Conservation (phyloP, 352 stramenopile species). For the Chrysophaeum taylorii region DNA sequence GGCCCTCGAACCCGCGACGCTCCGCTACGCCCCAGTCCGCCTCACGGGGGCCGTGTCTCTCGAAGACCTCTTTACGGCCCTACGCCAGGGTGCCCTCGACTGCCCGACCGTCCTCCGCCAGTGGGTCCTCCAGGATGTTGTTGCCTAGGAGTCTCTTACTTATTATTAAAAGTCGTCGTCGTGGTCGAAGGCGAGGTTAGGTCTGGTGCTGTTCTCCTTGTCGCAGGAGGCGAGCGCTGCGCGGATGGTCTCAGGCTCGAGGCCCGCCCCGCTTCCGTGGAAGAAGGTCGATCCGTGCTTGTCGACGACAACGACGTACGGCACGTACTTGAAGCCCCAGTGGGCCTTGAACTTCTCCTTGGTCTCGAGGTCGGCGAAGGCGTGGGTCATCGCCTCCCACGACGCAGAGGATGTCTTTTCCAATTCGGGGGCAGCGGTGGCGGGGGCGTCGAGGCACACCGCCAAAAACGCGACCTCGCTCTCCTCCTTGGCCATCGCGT, state of each 20-base stretch:
- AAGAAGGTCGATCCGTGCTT: not conserved
- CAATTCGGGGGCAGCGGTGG: not conserved
- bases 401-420: not conserved
- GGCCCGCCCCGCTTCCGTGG: not conserved
- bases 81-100: not conserved
- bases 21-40: not conserved
- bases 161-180: too few species aligned
- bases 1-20: not conserved
- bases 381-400: not conserved
- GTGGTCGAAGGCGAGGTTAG: too few species aligned
- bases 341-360: not conserved
- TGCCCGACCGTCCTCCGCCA: not conserved
- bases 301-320: not conserved
- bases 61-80: not conserved
- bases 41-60: not conserved
- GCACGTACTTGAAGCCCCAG: not conserved
- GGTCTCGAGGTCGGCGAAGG: not conserved
- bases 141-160: too few species aligned
- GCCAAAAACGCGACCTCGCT: not conserved
- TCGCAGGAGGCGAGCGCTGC: not conserved
- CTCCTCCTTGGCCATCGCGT: not conserved
- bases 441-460: not conserved
- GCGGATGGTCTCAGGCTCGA: not conserved
- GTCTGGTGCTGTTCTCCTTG: too few species aligned
- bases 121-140: not conserved